Evolutionary conservation across 495 filamentous ascomycete genomes (phyloP), one percentile per base, ranked within the genome.

Genomic region (Daldinia grandis): DNA sequence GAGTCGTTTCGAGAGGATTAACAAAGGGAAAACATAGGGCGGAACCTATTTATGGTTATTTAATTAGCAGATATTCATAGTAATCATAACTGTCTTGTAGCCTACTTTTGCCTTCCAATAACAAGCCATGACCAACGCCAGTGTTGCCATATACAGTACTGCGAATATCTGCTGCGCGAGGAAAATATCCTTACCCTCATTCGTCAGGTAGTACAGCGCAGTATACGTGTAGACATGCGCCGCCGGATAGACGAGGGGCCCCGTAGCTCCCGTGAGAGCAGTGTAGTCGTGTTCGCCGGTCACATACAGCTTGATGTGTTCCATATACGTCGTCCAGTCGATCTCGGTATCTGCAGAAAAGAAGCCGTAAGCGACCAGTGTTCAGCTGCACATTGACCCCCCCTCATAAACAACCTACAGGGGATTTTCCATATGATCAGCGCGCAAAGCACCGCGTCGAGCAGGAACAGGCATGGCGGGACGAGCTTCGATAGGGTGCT

Each of bases 291-390:
- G 88, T 82, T 98, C 95, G 51, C 95, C 95, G 6, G 86, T 81
- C 28, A 93, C 76, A 73, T 91, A 95, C 35, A 94, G 90, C 27
- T 86, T 79, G 58, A 98, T 81, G 72, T 99, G 95, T 72, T 97
- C 86, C 94, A 98, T 98, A 78, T 99, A 99, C 1, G 95, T 93
- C 58, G 83, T 86, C 95, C 95, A 99, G 80, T 99, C 95, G 75
- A 99, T 99, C 78, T 99, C 95, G 47, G 95, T 99, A 78, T 99
- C 95, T 98, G 73, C 28, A 54, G 7, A 44, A 17, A 53, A 30
- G 53, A 40, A 24, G 12, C 64, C 12, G 17, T 72, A 24, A 68
- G 56, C 25, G 40, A 51, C 10, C 3, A 21, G 44, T 49, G 28
- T 40, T 25, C 19, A 31, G 27, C 27, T 31, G 27, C 28, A 6